phyloP scores from a whole-genome alignment of 148 eudicot species.

The Arctostaphylos glauca region DNA sequence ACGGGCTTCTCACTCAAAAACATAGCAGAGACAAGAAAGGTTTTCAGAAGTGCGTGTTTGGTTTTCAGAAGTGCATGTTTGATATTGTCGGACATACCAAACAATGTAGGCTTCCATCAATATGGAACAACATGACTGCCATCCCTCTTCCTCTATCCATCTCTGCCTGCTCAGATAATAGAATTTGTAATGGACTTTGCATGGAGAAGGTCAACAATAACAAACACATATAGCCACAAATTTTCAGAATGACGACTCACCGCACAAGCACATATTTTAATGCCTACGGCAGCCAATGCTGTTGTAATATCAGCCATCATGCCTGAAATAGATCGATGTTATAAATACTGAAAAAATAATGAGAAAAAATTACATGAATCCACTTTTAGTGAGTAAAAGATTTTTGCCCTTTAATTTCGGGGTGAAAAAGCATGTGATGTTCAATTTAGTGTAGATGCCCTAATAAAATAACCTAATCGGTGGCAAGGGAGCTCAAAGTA shows the following conservation, averaged over 20 bases:
- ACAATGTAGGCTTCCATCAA: slow-evolving; percentile 73
- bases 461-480: not conserved
- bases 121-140: slow-evolving; percentile 79
- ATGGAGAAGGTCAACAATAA: not conserved
- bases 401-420: not conserved
- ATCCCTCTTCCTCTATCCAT: slow-evolving; percentile 63
- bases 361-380: not conserved
- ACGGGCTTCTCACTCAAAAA: not conserved
- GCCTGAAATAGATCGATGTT: slow-evolving; percentile 37
- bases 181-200: not conserved
- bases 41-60: not conserved
- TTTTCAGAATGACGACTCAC: slow-evolving; percentile 42
- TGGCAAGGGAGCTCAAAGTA: not conserved
- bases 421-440: not conserved
- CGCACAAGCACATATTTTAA: slow-evolving; percentile 82
- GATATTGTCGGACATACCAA: slow-evolving; percentile 41
- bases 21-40: not conserved
- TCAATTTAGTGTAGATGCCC: not conserved
- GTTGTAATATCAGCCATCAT: slow-evolving; percentile 76
- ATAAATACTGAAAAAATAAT: not conserved
- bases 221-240: not conserved
- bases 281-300: slow-evolving; percentile 56
- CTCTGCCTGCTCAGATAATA: slow-evolving; percentile 59
- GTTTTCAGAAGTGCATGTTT: not conserved
- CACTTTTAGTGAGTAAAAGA: not conserved